Base-by-base conservation (phyloP, 306 rosid genomes). In the cucumber (Cucumis sativus) region DNA sequence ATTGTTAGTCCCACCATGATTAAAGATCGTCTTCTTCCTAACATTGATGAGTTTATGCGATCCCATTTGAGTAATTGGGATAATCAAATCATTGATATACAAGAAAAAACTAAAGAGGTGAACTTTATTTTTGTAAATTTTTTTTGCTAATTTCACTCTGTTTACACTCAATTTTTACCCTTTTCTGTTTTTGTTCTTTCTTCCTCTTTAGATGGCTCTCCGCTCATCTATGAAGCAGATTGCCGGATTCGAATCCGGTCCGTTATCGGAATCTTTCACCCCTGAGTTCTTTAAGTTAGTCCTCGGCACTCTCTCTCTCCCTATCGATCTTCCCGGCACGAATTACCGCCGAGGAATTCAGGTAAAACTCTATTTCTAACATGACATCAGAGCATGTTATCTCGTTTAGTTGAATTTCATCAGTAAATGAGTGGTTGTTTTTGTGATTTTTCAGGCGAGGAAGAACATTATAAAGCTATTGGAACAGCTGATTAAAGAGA, bases 241-340 rank as follows among this genome's bases (percentile, higher is more conserved):
- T 79, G 99, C 97, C 0, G 88, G 96, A 12, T 82, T 83, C 45
- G 93, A 90, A 45, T 85, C 90, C 6, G 75, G 84, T 60, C 77
- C 92, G 33, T 69, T 87, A 33, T 78, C 85, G 23, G 68, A 78
- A 28, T 79, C 86, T 40, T 86, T 95, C 87, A 87, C 80, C 84
- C 78, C 91, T 14, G 97, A 92, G 90, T 95, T 92, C 82, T 95
- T 90, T 54, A 90, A 92, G 80, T 93, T 95, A 0, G 99, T 95
- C 67, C 70, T 92, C 49, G 99, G 99, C 23, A 95, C 99, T 7
- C 59, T 95, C 33, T 95, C 99, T 35, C 84, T 95, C 75, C 99
- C 99, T 9, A 95, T 95, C 81, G 88, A 92, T 51, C 88, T 95
- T 84, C 99, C 99, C 0, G 97, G 97, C 57, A 88, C 99, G 2